phyloP scores from a whole-genome alignment of 2,329 filamentous ascomycete species.

The Paecilomyces variotii region DNA sequence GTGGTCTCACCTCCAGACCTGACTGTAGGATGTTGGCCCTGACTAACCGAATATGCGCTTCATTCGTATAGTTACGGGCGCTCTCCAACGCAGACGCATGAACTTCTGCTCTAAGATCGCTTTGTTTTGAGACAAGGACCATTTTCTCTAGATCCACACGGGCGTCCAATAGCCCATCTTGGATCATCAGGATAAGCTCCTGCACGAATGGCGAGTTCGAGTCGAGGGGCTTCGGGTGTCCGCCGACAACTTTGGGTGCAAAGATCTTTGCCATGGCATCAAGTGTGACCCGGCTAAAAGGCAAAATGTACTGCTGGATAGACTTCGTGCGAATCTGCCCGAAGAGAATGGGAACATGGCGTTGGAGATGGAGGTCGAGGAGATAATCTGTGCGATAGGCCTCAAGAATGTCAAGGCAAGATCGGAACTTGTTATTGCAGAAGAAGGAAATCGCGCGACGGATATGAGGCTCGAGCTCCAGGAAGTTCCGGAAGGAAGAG shows the following conservation, averaged over 20 bases:
- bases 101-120: slow-evolving; percentile 59
- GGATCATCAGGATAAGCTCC: slow-evolving; percentile 75
- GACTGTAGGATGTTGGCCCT: slow-evolving; percentile 68
- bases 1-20: slow-evolving; percentile 59
- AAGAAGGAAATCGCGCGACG: slow-evolving; percentile 85
- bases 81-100: slow-evolving; percentile 62
- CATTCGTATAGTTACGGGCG: slow-evolving; percentile 63
- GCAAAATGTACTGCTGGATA: slow-evolving; percentile 85
- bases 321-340: slow-evolving; percentile 75
- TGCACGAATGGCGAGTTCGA: slow-evolving; percentile 35
- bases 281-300: slow-evolving; percentile 80
- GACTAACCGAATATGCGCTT: slow-evolving; percentile 67
- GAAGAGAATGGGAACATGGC: slow-evolving; percentile 64
- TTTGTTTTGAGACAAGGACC: slow-evolving; percentile 65
- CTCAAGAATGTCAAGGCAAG: slow-evolving; percentile 74
- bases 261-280: slow-evolving; percentile 73
- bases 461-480: slow-evolving; percentile 90
- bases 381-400: slow-evolving; percentile 76
- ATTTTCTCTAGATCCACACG: slow-evolving; percentile 77
- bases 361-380: slow-evolving; percentile 79
- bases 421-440: slow-evolving; percentile 80
- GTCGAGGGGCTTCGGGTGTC: slow-evolving; percentile 55
- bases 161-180: slow-evolving; percentile 61
- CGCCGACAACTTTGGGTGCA: slow-evolving; percentile 35
- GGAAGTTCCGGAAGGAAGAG: slow-evolving; percentile 69